phyloP scores from a whole-genome alignment of 1,284 basidiomycete species.

The Ganoderma resinaceum region DNA sequence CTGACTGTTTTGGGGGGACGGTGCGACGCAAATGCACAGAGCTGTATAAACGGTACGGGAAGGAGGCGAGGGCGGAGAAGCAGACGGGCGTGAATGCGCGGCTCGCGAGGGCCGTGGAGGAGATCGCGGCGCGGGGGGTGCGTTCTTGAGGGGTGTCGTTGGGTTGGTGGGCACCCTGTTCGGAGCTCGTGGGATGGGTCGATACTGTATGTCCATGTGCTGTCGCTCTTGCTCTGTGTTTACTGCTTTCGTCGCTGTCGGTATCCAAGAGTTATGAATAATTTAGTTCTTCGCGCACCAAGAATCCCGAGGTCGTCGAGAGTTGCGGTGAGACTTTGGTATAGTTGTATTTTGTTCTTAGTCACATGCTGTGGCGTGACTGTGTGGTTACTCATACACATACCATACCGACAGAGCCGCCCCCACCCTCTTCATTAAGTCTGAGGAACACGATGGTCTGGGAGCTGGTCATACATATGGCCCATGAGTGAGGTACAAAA shows the following conservation, averaged over 20 bases:
- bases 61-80: conserved; percentile 45
- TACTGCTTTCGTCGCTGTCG: not conserved
- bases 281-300: not conserved
- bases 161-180: not conserved
- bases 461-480: no score
- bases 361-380: no score
- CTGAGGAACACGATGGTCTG: no score
- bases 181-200: not conserved
- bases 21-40: conserved; percentile 46
- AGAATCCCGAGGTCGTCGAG: no score
- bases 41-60: conserved; percentile 58
- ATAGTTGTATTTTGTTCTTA: no score
- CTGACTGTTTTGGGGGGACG: conserved; percentile 7
- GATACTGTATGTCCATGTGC: not conserved
- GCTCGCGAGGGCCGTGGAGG: conserved; percentile 35
- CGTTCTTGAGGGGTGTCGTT: no score
- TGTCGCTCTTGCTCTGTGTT: not conserved
- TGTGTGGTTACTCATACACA: no score
- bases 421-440: no score
- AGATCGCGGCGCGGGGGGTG: conserved; percentile 30
- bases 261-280: not conserved
- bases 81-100: conserved; percentile 35
- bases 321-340: no score
- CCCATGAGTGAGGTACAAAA: no score
- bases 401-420: no score